These are phyloP conservation scores for Kurtzmaniella quercitrusa DNA, from an alignment of 1,139 yeast species.

Conservation along the genomic window DNA sequence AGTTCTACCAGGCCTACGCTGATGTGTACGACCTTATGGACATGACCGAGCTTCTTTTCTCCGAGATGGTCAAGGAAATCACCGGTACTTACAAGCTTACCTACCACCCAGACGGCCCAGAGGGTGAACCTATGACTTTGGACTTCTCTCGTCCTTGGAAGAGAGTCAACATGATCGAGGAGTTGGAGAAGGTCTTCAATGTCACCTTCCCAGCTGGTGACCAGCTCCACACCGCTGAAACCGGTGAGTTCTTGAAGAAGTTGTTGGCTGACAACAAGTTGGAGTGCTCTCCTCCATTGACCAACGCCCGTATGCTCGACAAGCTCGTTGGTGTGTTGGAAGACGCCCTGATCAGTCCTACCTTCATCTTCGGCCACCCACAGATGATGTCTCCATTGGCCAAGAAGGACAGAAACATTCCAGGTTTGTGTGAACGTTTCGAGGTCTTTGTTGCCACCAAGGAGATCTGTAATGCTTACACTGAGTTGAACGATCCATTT, in stretches of 20 bases:
- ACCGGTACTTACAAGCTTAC: conserved; percentile 82
- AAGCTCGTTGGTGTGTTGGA: conserved; percentile 94
- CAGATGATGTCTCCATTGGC: conserved; percentile 99
- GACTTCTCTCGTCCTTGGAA: conserved; percentile 98
- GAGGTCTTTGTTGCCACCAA: conserved; percentile 98
- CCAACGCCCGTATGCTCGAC: conserved; percentile 98
- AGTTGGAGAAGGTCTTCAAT: conserved; percentile 78
- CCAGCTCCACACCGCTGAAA: conserved; percentile 88
- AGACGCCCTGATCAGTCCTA: conserved; percentile 92
- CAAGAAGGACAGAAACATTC: conserved; percentile 85
- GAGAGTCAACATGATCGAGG: conserved; percentile 96
- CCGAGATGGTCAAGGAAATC: conserved; percentile 96
- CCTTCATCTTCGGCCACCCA: conserved; percentile 97
- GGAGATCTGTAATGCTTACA: conserved; percentile 97
- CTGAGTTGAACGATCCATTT: conserved; percentile 98
- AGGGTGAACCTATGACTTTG: conserved; percentile 69
- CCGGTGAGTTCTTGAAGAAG: conserved; percentile 84
- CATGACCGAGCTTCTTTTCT: conserved; percentile 87
- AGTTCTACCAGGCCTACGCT: conserved; percentile 92
- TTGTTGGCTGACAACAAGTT: conserved; percentile 74
- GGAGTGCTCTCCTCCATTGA: conserved; percentile 94
- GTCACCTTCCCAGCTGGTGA: conserved; percentile 96
- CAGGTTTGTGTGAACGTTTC: conserved; percentile 97
- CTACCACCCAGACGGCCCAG: conserved; percentile 91
- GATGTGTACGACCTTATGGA: conserved; percentile 96